Evolutionary conservation across 108 stramenopile species (phyloP).

Genomic region (Poteriospumella lacustris): DNA sequence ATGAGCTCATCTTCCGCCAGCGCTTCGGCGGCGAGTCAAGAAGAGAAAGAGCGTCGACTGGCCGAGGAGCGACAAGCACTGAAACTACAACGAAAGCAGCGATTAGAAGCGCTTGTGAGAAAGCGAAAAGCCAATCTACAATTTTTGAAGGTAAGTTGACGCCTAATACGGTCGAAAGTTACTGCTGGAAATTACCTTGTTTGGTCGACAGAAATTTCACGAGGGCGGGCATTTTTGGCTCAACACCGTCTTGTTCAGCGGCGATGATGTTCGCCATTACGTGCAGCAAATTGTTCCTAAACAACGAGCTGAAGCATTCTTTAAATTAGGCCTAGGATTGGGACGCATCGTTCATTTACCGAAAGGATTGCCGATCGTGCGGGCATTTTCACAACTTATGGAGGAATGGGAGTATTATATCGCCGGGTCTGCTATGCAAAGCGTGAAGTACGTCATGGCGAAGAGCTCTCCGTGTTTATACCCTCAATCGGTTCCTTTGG

Average conservation of each 20-base stretch:
- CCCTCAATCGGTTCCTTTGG: neutral
- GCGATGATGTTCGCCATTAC: neutral
- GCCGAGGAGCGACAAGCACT: neutral
- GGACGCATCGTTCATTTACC: neutral
- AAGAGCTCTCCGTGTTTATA: neutral
- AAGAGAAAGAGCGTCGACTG: constrained; percentile 3
- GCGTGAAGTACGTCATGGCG: constrained; percentile 22
- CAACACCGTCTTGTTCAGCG: neutral
- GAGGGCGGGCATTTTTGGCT: constrained; percentile 4
- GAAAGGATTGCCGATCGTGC: neutral
- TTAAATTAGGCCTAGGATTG: neutral
- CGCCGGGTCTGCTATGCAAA: constrained; percentile 1
- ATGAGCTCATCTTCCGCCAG: no score
- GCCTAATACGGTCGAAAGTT: neutral
- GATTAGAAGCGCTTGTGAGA: neutral
- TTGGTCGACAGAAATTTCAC: neutral
- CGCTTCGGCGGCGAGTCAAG: neutral
- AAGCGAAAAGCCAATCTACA: constrained; percentile 9
- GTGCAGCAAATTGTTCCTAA: neutral
- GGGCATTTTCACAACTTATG: constrained; percentile 17
- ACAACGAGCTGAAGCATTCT: constrained; percentile 1
- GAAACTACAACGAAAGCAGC: constrained; percentile 24
- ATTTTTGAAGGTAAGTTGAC: neutral
- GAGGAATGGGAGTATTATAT: constrained; percentile 25
- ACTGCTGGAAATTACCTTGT: neutral